Percentiles rank a stretch among this genome's conserved stretches.
phyloP scores from a whole-genome alignment of 345 rosid genomes.

The Bruguiera parviflora region DNA sequence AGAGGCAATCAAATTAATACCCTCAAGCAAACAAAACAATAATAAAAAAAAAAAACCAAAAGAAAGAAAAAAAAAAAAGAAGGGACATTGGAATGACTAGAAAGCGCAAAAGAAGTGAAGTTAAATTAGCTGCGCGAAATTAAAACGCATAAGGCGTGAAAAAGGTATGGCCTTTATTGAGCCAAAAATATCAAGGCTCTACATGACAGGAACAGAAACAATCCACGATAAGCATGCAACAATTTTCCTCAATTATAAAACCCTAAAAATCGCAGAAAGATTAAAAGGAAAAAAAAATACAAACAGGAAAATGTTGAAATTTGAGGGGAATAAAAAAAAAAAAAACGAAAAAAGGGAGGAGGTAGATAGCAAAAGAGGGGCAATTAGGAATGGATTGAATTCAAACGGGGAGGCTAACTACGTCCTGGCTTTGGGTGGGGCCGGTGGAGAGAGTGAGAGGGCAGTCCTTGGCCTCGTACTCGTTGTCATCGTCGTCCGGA shows the following conservation, averaged over 20 bases:
- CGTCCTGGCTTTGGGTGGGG: constrained; percentile 29
- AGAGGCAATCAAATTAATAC: too few relatives aligned
- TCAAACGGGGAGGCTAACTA: constrained; percentile 26
- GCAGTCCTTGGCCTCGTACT: constrained; percentile 49
- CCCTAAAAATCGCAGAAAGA: background rate
- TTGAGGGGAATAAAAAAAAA: background rate
- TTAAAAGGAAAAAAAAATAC: background rate
- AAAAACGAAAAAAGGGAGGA: background rate
- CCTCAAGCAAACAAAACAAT: too few relatives aligned
- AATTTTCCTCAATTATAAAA: background rate
- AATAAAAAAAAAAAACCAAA: too few relatives aligned
- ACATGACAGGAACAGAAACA: too few relatives aligned
- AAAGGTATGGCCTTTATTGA: too few relatives aligned
- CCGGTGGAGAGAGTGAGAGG: constrained; percentile 45
- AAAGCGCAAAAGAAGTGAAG: too few relatives aligned
- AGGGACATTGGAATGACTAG: too few relatives aligned
- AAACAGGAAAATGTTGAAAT: background rate
- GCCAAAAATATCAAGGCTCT: background rate
- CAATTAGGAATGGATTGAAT: background rate
- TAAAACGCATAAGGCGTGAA: too few relatives aligned
- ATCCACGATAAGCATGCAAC: background rate
- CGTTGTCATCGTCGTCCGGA: constrained; percentile 55
- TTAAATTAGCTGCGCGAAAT: too few relatives aligned
- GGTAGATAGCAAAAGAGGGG: background rate
- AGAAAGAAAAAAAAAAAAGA: too few relatives aligned